phyloP scores from a whole-genome alignment of 768 basidiomycete species.

The Kwoniella dejecticola region DNA sequence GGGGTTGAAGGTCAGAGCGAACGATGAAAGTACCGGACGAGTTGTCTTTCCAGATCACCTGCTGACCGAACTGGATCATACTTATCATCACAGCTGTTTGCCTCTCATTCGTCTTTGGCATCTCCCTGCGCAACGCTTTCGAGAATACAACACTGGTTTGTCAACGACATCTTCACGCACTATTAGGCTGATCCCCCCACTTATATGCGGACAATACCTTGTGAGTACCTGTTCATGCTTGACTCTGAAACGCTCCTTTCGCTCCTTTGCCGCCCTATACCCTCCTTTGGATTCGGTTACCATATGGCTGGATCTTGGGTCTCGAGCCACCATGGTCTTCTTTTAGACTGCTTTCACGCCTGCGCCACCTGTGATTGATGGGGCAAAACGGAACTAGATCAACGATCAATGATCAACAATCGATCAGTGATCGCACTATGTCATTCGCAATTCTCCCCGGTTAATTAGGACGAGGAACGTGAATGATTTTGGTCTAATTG shows the following conservation, averaged over 20 bases:
- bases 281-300: neutral
- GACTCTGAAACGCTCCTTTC: slow-evolving; percentile 2
- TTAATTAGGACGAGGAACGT: slow-evolving; percentile 1
- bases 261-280: neutral
- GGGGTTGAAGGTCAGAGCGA: slow-evolving; percentile 4
- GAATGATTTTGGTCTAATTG: too few species aligned
- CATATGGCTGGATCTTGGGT: slow-evolving; percentile 3
- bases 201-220: neutral
- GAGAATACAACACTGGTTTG: too few species aligned
- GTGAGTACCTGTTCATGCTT: slow-evolving; percentile 1
- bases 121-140: too few species aligned
- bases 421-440: neutral
- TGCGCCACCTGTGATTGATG: too few species aligned
- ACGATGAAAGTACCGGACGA: neutral
- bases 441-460: neutral
- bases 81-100: too few species aligned
- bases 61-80: too few species aligned
- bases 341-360: too few species aligned
- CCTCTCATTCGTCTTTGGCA: too few species aligned
- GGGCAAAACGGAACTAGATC: too few species aligned
- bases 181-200: neutral
- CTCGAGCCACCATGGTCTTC: neutral
- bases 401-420: slow-evolving; percentile 2
- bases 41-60: neutral
- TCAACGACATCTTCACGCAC: neutral